phyloP scores from a whole-genome alignment of 305 asterid genomes.

The Fraxinus latifolia region DNA sequence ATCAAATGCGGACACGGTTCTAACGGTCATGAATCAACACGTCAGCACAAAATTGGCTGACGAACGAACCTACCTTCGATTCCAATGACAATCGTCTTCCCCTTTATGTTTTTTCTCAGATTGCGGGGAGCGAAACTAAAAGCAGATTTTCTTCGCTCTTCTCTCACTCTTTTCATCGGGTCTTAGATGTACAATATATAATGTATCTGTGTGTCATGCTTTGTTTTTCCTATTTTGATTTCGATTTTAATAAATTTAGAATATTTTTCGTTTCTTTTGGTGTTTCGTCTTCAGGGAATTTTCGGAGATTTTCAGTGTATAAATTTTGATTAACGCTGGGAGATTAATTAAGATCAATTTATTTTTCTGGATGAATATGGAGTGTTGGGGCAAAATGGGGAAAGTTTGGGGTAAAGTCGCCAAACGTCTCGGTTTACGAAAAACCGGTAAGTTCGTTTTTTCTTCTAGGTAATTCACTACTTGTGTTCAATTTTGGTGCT shows the following conservation, averaged over 20 bases:
- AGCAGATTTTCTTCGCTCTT: neutral
- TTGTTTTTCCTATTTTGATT: neutral
- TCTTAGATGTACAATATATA: neutral
- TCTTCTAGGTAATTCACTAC: neutral
- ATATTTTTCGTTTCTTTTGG: neutral
- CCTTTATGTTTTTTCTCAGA: neutral
- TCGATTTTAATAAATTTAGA: neutral
- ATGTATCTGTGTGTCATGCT: too few species aligned
- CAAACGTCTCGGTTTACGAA: conserved; percentile 36
- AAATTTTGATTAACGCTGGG: neutral
- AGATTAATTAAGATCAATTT: neutral
- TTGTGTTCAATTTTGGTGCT: neutral
- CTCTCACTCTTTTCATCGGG: neutral
- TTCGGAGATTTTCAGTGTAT: neutral
- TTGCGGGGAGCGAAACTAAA: neutral
- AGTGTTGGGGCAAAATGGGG: conserved; percentile 51
- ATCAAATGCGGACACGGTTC: neutral
- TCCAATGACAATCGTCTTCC: neutral
- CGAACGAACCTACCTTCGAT: neutral
- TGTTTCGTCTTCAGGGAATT: neutral
- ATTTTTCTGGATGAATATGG: conserved; percentile 33
- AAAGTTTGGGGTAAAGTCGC: conserved; percentile 55
- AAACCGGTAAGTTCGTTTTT: conserved; percentile 37
- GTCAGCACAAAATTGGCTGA: neutral
- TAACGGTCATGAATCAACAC: neutral